Percentiles rank a stretch among this genome's conserved stretches.
phyloP scores from a whole-genome alignment of 805 yeast genomes.

The Schwanniomyces yamadae region DNA sequence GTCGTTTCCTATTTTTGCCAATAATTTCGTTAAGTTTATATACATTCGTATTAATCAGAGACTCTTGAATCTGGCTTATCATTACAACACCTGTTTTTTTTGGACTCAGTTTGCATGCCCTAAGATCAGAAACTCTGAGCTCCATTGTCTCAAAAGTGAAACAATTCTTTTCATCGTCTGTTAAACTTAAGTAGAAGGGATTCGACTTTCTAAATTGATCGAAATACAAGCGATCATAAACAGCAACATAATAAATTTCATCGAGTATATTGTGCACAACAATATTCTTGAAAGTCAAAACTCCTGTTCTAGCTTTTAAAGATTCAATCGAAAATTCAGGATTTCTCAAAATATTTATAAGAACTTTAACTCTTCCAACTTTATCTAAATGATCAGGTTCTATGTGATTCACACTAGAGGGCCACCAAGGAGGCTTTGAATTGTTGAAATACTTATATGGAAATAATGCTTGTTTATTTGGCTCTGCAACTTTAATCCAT shows the following conservation, averaged over 20 bases:
- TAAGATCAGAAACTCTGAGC: constrained; percentile 14
- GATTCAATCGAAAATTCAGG: constrained; percentile 12
- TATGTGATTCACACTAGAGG: constrained; percentile 51
- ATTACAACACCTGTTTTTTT: constrained; percentile 12
- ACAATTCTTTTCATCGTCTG: constrained; percentile 3
- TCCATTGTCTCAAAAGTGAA: constrained; percentile 5
- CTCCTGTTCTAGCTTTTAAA: constrained; percentile 11
- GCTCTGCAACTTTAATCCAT: constrained; percentile 68
- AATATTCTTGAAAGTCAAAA: constrained; percentile 9
- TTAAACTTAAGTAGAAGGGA: constrained; percentile 5
- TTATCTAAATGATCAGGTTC: constrained; percentile 76
- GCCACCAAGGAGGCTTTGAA: constrained; percentile 74
- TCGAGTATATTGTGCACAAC: constrained; percentile 15
- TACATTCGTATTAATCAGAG: constrained; percentile 8
- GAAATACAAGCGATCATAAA: constrained; percentile 24
- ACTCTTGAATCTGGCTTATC: constrained; percentile 12
- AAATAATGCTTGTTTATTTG: constrained; percentile 58
- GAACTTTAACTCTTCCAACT: constrained; percentile 50
- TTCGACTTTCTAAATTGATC: constrained; percentile 9
- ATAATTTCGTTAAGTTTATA: constrained; percentile 2
- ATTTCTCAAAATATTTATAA: constrained; percentile 39
- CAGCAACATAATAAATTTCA: constrained; percentile 26
- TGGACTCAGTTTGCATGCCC: constrained; percentile 2
- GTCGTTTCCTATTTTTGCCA: background rate
- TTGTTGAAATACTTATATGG: constrained; percentile 58